These are phyloP conservation scores for Erucastrum elatum DNA, from an alignment of 345 rosid genomes.

Conservation along the genomic window DNA sequence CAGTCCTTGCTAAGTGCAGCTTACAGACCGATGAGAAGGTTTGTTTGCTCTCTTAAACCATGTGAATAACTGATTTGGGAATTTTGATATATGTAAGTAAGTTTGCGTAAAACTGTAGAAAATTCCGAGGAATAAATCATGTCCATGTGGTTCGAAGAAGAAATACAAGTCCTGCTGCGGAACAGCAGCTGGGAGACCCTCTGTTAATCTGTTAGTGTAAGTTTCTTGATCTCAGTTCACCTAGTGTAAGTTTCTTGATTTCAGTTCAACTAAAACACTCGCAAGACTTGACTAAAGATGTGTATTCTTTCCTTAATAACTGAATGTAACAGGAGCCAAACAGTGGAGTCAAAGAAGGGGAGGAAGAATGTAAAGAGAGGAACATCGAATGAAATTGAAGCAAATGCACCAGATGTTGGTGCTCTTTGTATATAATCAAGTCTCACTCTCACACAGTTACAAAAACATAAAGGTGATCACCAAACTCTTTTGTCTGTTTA, in stretches of 20 bases:
- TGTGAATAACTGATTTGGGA: background rate
- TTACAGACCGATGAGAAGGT: conserved; percentile 63
- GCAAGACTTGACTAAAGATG: conserved; percentile 7
- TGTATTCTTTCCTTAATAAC: background rate
- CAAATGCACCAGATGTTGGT: conserved; percentile 67
- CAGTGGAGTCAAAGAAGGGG: conserved; percentile 56
- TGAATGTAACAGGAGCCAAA: conserved; percentile 42
- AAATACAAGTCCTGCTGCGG: conserved; percentile 93
- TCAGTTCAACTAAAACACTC: background rate
- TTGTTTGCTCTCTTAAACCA: conserved; percentile 15
- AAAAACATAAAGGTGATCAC: conserved; percentile 3
- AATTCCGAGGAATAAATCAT: conserved; percentile 65
- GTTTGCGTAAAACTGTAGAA: conserved; percentile 43
- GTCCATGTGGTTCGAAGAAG: conserved; percentile 89
- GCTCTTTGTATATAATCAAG: conserved; percentile 70
- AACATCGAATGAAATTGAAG: conserved; percentile 47
- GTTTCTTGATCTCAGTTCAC: conserved; percentile 28
- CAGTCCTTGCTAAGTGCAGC: conserved; percentile 37
- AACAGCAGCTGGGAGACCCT: conserved; percentile 58
- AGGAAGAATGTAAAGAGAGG: conserved; percentile 58
- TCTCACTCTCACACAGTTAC: conserved; percentile 18
- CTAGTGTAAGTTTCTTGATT: conserved; percentile 46
- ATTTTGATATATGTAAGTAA: background rate
- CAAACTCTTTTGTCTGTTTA: background rate
- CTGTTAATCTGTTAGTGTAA: conserved; percentile 53